Evolutionary conservation across 2,329 filamentous ascomycete genomes (phyloP).

Genomic region (Phialocephala subalpina): DNA sequence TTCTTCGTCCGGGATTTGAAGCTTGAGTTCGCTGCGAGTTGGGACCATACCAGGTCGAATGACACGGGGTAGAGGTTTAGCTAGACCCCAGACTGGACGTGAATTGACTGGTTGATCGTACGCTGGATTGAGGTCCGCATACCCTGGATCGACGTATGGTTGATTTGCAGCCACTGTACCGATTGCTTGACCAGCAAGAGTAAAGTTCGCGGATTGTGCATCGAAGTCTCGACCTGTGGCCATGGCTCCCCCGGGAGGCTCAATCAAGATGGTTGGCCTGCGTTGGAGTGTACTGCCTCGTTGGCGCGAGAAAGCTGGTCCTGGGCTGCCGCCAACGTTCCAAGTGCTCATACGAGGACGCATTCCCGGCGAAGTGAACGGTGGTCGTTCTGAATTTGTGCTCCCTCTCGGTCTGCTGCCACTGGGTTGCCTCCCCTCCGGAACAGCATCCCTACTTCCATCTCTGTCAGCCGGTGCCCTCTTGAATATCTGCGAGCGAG

Average conservation of each 20-base stretch:
- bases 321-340: slow-evolving; percentile 16
- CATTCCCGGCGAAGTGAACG: slow-evolving; percentile 27
- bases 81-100: slow-evolving; percentile 61
- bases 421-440: slow-evolving; percentile 15
- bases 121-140: slow-evolving; percentile 59
- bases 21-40: slow-evolving; percentile 48
- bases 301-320: background rate
- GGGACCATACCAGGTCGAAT: slow-evolving; percentile 61
- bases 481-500: slow-evolving; percentile 27
- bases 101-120: slow-evolving; percentile 58
- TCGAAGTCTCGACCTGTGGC: slow-evolving; percentile 28
- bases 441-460: slow-evolving; percentile 22
- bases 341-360: slow-evolving; percentile 28
- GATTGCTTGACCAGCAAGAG: slow-evolving; percentile 39
- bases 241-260: slow-evolving; percentile 16
- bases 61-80: slow-evolving; percentile 61
- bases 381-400: slow-evolving; percentile 22
- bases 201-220: slow-evolving; percentile 36
- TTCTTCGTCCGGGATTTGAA: slow-evolving; percentile 45
- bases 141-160: slow-evolving; percentile 38
- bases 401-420: slow-evolving; percentile 26
- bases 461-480: slow-evolving; percentile 18
- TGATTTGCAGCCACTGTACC: slow-evolving; percentile 46
- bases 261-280: slow-evolving; percentile 25
- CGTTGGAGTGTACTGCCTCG: slow-evolving; percentile 25